A percentile compares a stretch with the other conserved stretches of the same genome.
These are phyloP conservation scores for Epichloe sibirici DNA, from an alignment of 2,329 filamentous ascomycete genomes.

Conservation along the genomic window DNA sequence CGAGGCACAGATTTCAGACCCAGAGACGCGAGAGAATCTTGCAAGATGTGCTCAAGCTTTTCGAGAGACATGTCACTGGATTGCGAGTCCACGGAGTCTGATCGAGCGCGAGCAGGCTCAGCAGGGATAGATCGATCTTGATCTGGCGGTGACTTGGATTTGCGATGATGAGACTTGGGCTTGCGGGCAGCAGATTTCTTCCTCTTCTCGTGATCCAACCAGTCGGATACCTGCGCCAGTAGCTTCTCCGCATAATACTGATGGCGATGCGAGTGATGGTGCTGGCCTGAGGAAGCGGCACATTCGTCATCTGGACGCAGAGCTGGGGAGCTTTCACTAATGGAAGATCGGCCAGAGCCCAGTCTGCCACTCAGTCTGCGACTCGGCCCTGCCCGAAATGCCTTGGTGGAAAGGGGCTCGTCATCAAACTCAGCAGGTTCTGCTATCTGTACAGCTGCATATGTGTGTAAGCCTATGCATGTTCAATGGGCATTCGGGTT, in stretches of 20 bases:
- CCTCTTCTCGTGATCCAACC: constrained; percentile 73
- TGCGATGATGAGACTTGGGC: constrained; percentile 25
- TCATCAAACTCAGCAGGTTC: constrained; percentile 33
- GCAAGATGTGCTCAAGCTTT: constrained; percentile 66
- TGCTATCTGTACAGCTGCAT: constrained; percentile 43
- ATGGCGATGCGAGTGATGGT: constrained; percentile 20
- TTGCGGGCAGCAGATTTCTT: constrained; percentile 36
- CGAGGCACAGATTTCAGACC: constrained; percentile 35
- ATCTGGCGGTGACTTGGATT: constrained; percentile 25
- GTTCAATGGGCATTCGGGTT: not conserved
- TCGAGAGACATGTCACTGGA: constrained; percentile 65
- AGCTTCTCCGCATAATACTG: constrained; percentile 42
- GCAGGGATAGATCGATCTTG: constrained; percentile 11
- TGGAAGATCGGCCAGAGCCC: constrained; percentile 33
- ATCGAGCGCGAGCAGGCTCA: constrained; percentile 20
- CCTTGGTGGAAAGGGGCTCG: constrained; percentile 18
- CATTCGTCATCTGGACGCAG: constrained; percentile 18
- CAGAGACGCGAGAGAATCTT: constrained; percentile 48
- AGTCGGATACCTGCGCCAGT: constrained; percentile 64
- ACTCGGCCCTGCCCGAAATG: constrained; percentile 20
- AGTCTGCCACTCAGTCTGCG: constrained; percentile 23
- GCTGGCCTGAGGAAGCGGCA: constrained; percentile 10
- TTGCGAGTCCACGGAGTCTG: constrained; percentile 50
- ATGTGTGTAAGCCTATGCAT: constrained; percentile 13
- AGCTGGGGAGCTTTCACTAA: constrained; percentile 21